phyloP scores from a whole-genome alignment of 805 yeast species.

The Brettanomyces bruxellensis region DNA sequence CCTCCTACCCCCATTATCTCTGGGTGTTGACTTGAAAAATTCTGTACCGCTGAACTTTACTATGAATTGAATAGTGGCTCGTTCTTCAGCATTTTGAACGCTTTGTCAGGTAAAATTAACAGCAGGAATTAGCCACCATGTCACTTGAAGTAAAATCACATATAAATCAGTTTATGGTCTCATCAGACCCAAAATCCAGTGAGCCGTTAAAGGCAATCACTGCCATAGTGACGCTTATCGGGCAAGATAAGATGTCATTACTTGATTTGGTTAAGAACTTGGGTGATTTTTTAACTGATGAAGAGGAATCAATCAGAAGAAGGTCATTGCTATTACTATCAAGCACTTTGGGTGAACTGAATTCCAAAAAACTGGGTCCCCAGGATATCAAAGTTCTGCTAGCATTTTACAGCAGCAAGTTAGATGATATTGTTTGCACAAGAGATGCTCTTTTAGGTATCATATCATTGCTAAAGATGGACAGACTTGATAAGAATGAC shows the following conservation, averaged over 20 bases:
- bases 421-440: conserved; percentile 54
- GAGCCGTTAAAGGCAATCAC: conserved; percentile 20
- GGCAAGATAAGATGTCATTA: conserved; percentile 24
- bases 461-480: conserved; percentile 40
- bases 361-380: conserved; percentile 19
- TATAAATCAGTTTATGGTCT: conserved; percentile 32
- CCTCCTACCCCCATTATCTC: background rate
- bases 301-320: conserved; percentile 30
- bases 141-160: conserved; percentile 12
- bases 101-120: too few species aligned
- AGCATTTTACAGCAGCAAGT: conserved; percentile 54
- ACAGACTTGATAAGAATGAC: conserved; percentile 33
- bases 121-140: conserved; percentile 7
- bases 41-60: too few species aligned
- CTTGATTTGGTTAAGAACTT: conserved; percentile 34
- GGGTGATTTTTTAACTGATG: conserved; percentile 43
- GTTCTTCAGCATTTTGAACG: too few species aligned
- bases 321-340: conserved; percentile 34
- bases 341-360: conserved; percentile 23
- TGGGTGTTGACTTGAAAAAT: too few species aligned
- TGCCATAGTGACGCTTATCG: conserved; percentile 20
- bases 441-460: conserved; percentile 48
- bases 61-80: too few species aligned
- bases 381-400: conserved; percentile 42
- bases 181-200: conserved; percentile 25